Evolutionary conservation across 2,329 filamentous ascomycete genomes (phyloP), one percentile per base, ranked within the genome.

Genomic region (Knoxdaviesia capensis): DNA sequence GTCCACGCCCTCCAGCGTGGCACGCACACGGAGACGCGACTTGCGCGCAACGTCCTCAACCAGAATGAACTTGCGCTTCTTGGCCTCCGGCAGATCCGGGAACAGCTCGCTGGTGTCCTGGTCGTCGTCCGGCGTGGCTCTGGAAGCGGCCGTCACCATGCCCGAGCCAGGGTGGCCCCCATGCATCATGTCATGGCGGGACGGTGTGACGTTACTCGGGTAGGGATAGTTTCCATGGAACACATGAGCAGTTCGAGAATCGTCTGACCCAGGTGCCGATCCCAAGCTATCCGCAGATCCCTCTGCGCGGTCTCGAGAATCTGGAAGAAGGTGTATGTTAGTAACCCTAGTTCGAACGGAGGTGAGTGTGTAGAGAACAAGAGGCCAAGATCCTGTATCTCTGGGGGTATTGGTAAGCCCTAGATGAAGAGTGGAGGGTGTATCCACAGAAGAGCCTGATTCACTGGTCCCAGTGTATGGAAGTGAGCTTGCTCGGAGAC

Each of bases 41-140:
- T 80, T 80, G 34, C 84, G 79, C 47, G 86, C 80, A 41, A 75
- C 77, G 57, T 96, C 88, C 49, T 94, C 87, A 31, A 96, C 86
- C 7, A 96, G 73, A 50, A 96, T 94, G 59, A 96, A 96, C 60
- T 94, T 96, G 55, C 88, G 80, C 54, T 85, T 84, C 63, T 93
- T 94, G 41, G 80, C 77, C 53, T 90, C 85, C 1, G 87, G 86
- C 41, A 94, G 71, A 49, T 90, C 80, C 40, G 85, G 84, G 57
- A 94, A 94, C 38, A 94, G 72, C 40, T 77, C 75, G 10, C 76
- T 71, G 41, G 79, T 63, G 46, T 73, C 70, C 52, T 77, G 66
- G 47, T 68, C 64, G 45, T 70, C 65, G 49, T 70, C 60, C 40
- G 53, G 57, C 54, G 50, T 10, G 8, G 36, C 36, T 6, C 28